phyloP scores from a whole-genome alignment of 768 basidiomycete genomes.

The Cystobasidiopsis lactophilus region DNA sequence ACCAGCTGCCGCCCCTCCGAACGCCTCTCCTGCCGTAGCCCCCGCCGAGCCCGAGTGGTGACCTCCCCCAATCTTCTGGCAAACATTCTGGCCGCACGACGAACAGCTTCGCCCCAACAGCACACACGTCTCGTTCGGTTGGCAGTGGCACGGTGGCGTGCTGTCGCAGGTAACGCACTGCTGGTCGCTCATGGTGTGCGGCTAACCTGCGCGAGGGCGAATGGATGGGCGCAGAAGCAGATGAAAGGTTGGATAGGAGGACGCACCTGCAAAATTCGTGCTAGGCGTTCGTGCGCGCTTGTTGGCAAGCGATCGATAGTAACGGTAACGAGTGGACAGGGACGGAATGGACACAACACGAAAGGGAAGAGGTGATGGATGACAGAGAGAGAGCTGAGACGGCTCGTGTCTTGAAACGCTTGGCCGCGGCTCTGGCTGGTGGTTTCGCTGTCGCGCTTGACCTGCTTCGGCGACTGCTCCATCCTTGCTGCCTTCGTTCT shows the following conservation, averaged over 20 bases:
- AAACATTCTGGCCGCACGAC: constrained; percentile 15
- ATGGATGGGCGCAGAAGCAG: no score
- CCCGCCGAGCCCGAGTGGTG: constrained; percentile 5
- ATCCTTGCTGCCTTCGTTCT: background rate
- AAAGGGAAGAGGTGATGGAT: background rate
- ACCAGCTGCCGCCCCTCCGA: constrained; percentile 18
- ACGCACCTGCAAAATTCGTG: no score
- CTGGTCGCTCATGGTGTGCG: background rate
- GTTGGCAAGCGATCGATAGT: no score
- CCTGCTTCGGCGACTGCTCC: background rate
- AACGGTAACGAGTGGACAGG: background rate
- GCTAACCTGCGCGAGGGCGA: no score
- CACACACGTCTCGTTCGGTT: constrained; percentile 8
- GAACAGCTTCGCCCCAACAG: constrained; percentile 8
- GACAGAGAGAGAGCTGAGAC: background rate
- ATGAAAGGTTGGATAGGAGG: no score
- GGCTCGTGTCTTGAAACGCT: no score
- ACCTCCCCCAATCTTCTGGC: constrained; percentile 3
- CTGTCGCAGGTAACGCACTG: constrained; percentile 5
- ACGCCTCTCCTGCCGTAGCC: constrained; percentile 14
- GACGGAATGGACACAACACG: background rate
- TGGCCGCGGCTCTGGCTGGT: no score
- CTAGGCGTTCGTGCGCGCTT: no score
- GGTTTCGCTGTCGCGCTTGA: background rate
- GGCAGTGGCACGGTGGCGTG: constrained; percentile 14